These are phyloP conservation scores for Acanthamoeba culbertsoni DNA, from an alignment of 208 protist genomes.

Conservation along the genomic window DNA sequence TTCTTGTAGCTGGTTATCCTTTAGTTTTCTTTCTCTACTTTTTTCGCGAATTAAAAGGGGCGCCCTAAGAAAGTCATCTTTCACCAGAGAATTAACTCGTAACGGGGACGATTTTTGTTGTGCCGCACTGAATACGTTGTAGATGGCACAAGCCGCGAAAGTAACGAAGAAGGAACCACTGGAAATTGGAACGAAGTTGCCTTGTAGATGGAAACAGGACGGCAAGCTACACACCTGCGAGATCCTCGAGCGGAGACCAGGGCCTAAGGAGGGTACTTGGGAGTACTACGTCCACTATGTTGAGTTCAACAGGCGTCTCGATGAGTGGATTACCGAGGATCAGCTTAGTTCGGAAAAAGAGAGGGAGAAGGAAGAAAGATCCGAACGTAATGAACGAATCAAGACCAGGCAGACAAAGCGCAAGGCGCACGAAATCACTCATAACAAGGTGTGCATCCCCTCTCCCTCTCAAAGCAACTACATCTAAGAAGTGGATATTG, in stretches of 20 bases:
- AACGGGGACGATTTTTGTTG: not conserved
- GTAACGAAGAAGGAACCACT: not conserved
- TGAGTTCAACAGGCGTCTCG: constrained; percentile 83
- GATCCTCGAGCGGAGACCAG: constrained; percentile 71
- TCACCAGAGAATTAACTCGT: too few relatives aligned
- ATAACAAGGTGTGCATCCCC: constrained; percentile 60
- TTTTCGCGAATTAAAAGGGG: too few relatives aligned
- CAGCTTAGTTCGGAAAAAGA: constrained; percentile 66
- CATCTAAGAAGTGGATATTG: constrained; percentile 35
- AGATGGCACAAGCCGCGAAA: not conserved
- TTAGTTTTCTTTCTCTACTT: not conserved
- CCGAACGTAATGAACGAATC: constrained; percentile 29
- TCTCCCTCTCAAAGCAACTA: not conserved
- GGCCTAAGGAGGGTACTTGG: constrained; percentile 23
- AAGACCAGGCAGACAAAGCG: constrained; percentile 73
- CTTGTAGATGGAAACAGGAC: constrained; percentile 52
- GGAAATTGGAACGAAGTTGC: constrained; percentile 20
- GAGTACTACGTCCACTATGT: constrained; percentile 86
- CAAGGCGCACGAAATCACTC: constrained; percentile 72
- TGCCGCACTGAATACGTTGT: not conserved
- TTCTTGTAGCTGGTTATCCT: not conserved
- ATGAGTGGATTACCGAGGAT: constrained; percentile 81
- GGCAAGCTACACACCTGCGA: constrained; percentile 67
- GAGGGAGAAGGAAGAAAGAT: constrained; percentile 25
- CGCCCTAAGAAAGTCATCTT: not conserved